Evolutionary conservation across 768 basidiomycete genomes (phyloP).

Genomic region (Mycena olivaceomarginata): DNA sequence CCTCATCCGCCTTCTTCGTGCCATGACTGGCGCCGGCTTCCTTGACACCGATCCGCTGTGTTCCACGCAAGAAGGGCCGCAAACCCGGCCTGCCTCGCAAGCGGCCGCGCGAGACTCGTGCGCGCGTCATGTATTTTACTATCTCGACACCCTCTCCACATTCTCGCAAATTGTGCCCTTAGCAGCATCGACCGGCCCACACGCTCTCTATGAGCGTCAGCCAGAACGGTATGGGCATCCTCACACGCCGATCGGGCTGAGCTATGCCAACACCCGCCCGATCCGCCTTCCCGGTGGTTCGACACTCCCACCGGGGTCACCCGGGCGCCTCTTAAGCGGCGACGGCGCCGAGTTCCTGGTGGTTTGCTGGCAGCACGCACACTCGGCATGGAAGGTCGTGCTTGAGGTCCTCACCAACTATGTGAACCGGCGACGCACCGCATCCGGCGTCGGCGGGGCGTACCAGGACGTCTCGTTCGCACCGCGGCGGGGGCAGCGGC

Average conservation of each 20-base stretch:
- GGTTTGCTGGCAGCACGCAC: conserved; percentile 87
- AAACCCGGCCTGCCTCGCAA: conserved; percentile 39
- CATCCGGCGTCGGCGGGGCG: conserved; percentile 61
- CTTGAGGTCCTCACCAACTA: conserved; percentile 89
- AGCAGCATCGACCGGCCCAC: conserved; percentile 76
- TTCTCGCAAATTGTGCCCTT: conserved; percentile 85
- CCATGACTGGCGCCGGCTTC: conserved; percentile 87
- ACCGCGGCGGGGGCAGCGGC: conserved; percentile 58
- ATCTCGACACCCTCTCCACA: conserved; percentile 81
- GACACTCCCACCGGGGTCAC: conserved; percentile 77
- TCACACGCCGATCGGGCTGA: conserved; percentile 67
- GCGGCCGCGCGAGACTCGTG: conserved; percentile 75
- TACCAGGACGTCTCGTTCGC: conserved; percentile 76
- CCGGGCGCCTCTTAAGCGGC: conserved; percentile 82
- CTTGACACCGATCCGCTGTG: conserved; percentile 83
- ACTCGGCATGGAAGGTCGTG: conserved; percentile 92
- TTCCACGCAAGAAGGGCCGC: conserved; percentile 56
- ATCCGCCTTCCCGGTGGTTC: conserved; percentile 87
- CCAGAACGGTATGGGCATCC: conserved; percentile 76
- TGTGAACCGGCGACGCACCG: conserved; percentile 74
- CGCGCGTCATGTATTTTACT: conserved; percentile 83
- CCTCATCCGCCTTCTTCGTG: conserved; percentile 82
- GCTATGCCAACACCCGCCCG: conserved; percentile 80
- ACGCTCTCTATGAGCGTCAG: conserved; percentile 83
- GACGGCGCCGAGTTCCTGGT: conserved; percentile 83